Conservation (phyloP, 2,329 filamentous ascomycete species). For the Ophiostoma perfectum region DNA sequence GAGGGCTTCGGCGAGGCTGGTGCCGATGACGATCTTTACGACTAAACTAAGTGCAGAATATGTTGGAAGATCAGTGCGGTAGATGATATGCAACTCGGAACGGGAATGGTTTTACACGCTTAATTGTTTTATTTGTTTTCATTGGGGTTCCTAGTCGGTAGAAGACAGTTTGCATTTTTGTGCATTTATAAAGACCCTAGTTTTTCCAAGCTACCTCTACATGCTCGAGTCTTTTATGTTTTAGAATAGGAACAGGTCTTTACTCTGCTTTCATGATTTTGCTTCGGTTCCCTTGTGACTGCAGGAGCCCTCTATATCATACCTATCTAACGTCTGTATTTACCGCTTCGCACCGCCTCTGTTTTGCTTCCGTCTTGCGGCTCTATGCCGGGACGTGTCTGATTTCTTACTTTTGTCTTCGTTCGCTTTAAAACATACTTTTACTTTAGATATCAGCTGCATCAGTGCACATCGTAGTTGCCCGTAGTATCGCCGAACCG, state of each 20-base stretch:
- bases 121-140: slow-evolving; percentile 12
- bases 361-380: background rate
- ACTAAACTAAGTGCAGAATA: slow-evolving; percentile 58
- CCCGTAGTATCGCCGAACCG: too few species aligned
- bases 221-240: background rate
- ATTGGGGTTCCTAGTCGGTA: slow-evolving; percentile 8
- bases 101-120: slow-evolving; percentile 9
- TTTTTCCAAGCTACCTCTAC: background rate
- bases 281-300: background rate
- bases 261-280: background rate
- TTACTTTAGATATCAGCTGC: too few species aligned
- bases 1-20: slow-evolving; percentile 73
- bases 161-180: background rate
- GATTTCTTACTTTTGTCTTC: too few species aligned
- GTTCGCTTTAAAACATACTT: too few species aligned
- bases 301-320: background rate
- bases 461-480: background rate
- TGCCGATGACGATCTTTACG: slow-evolving; percentile 95
- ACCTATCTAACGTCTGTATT: too few species aligned
- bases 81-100: slow-evolving; percentile 48
- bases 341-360: background rate
- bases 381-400: background rate
- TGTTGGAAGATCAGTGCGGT: background rate
- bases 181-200: slow-evolving; percentile 3
- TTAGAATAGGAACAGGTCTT: background rate